Evolutionary conservation across 768 basidiomycete genomes (phyloP).

Genomic region (Coprinellus micaceus): DNA sequence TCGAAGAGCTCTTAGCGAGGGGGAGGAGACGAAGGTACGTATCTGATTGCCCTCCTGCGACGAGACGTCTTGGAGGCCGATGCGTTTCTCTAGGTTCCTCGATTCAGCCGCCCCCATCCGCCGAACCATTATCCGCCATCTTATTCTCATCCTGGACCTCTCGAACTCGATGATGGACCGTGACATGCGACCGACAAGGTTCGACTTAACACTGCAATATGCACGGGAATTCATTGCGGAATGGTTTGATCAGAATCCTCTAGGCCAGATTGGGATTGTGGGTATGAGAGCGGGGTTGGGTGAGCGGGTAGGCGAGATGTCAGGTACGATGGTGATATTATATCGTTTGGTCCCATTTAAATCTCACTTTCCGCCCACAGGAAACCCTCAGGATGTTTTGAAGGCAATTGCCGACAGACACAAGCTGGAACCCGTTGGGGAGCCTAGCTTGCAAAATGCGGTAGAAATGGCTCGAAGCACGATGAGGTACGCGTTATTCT

Average conservation of each 20-base stretch:
- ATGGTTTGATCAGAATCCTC: constrained; percentile 99
- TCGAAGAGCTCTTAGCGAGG: constrained; percentile 85
- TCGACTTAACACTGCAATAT: constrained; percentile 87
- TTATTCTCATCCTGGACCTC: constrained; percentile 88
- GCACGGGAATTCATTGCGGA: constrained; percentile 88
- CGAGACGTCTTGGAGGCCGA: constrained; percentile 4
- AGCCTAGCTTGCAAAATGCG: constrained; percentile 94
- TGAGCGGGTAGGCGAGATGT: constrained; percentile 88
- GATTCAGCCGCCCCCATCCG: constrained; percentile 86
- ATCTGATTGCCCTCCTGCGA: constrained; percentile 2
- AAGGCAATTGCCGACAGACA: constrained; percentile 80
- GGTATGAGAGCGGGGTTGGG: constrained; percentile 90
- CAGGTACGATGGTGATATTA: constrained; percentile 54
- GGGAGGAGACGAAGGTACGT: constrained; percentile 77
- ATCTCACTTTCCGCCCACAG: constrained; percentile 35
- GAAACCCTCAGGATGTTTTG: constrained; percentile 96
- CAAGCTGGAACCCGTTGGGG: constrained; percentile 85
- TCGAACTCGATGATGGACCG: constrained; percentile 91
- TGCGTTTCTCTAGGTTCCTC: constrained; percentile 50
- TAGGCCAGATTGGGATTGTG: constrained; percentile 94
- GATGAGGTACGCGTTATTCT: constrained; percentile 61
- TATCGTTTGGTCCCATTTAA: not conserved
- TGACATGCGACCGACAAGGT: constrained; percentile 93
- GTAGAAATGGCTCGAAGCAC: constrained; percentile 94
- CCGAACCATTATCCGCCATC: constrained; percentile 93